Evolutionary conservation across 257 asterid genomes (phyloP).

Genomic region (Capsicum rhomboideum): DNA sequence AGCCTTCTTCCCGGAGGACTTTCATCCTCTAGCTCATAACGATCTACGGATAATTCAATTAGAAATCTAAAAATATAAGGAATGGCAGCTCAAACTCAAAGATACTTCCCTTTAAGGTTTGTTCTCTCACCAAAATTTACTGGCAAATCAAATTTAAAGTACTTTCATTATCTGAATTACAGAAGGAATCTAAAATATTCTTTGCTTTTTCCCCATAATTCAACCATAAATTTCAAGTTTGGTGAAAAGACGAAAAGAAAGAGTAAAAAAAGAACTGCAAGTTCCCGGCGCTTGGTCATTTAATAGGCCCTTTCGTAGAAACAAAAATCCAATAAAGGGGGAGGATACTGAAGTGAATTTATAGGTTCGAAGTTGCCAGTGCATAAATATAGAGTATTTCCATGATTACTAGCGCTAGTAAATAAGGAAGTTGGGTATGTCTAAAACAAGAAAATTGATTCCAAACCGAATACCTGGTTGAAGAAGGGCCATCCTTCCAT

Average conservation of each 20-base stretch:
- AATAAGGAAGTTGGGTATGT: background rate
- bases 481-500: conserved; percentile 74
- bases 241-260: background rate
- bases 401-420: background rate
- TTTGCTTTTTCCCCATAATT: background rate
- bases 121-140: background rate
- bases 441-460: background rate
- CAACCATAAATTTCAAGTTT: background rate
- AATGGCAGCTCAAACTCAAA: background rate
- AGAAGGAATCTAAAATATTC: background rate
- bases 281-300: background rate
- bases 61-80: background rate
- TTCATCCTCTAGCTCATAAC: background rate
- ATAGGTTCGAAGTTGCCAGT: background rate
- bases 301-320: background rate
- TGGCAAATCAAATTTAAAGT: background rate
- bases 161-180: background rate
- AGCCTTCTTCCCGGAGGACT: too few relatives aligned
- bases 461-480: conserved; percentile 37
- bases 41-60: background rate
- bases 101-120: background rate
- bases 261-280: background rate
- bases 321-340: background rate
- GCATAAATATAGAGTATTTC: background rate
- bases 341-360: background rate